These are phyloP conservation scores for Trypanosoma conorhini DNA, from an alignment of 208 protist genomes.

Conservation along the genomic window DNA sequence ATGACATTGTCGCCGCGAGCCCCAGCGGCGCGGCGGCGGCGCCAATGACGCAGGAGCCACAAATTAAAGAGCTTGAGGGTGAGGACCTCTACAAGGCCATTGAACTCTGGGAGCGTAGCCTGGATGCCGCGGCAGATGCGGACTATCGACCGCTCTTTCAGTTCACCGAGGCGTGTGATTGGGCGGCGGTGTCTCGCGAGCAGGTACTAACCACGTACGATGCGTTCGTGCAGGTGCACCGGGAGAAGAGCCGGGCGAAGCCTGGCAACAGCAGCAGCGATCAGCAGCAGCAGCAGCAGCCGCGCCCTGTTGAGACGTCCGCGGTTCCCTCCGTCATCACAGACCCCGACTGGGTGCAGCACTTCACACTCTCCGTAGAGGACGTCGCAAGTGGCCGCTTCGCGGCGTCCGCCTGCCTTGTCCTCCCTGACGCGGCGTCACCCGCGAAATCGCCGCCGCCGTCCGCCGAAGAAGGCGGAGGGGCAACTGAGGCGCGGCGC, in stretches of 20 bases:
- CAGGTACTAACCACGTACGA: conserved; percentile 20
- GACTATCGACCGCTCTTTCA: conserved; percentile 15
- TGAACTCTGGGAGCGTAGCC: conserved; percentile 24
- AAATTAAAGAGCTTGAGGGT: conserved; percentile 11
- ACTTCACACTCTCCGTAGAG: conserved; percentile 39
- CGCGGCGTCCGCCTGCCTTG: conserved; percentile 5
- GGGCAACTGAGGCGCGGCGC: not conserved
- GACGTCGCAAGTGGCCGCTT: conserved; percentile 35
- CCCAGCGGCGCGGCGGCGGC: not conserved
- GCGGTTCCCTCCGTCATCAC: conserved; percentile 19
- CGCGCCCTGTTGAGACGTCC: not conserved
- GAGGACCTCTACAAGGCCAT: conserved; percentile 25
- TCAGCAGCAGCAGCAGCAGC: not conserved
- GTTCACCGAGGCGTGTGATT: conserved; percentile 14
- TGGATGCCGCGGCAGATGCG: conserved; percentile 6
- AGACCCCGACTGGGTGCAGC: conserved; percentile 35
- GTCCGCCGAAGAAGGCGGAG: not conserved
- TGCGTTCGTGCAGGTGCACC: conserved; percentile 15
- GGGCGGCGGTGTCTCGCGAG: conserved; percentile 18
- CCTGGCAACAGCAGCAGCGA: not conserved
- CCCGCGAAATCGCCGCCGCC: not conserved
- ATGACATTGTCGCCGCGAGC: conserved; percentile 19
- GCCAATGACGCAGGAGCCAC: not conserved
- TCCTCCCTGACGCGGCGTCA: conserved; percentile 1
- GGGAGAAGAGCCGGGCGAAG: not conserved